Percentiles rank a stretch among this genome's conserved stretches.
phyloP scores from a whole-genome alignment of 768 basidiomycete species.

The Psilocybe cubensis region DNA sequence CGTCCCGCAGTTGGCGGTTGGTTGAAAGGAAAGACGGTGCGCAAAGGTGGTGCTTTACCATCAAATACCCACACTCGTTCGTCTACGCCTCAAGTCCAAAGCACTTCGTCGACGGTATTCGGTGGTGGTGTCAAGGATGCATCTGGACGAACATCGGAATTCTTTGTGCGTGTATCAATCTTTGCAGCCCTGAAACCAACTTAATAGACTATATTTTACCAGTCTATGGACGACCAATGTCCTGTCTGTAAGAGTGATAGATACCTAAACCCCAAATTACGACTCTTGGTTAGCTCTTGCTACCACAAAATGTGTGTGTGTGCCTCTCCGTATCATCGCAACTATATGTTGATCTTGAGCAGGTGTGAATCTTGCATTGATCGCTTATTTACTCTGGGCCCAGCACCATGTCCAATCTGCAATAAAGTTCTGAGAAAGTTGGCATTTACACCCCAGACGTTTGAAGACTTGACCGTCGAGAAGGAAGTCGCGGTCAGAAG shows the following conservation, averaged over 20 bases:
- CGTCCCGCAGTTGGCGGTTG: constrained; percentile 48
- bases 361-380: constrained; percentile 99
- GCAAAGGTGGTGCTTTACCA: constrained; percentile 58
- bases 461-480: constrained; percentile 90
- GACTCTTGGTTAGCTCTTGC: constrained; percentile 93
- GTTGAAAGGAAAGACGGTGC: constrained; percentile 77
- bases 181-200: background rate
- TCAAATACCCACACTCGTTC: constrained; percentile 57
- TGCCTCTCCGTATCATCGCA: constrained; percentile 19
- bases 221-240: constrained; percentile 94
- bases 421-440: constrained; percentile 85
- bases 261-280: constrained; percentile 92
- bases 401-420: constrained; percentile 96
- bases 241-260: constrained; percentile 97
- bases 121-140: constrained; percentile 88
- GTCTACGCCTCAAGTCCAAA: constrained; percentile 67
- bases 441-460: constrained; percentile 95
- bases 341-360: background rate
- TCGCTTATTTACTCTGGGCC: constrained; percentile 92
- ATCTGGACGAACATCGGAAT: constrained; percentile 81
- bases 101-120: constrained; percentile 74
- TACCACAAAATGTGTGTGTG: constrained; percentile 93
- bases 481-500: constrained; percentile 92
- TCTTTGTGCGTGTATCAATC: constrained; percentile 57
- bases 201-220: background rate